These are phyloP conservation scores for Drechslerella stenobrocha DNA, from an alignment of 2,329 filamentous ascomycete species.

Conservation along the genomic window DNA sequence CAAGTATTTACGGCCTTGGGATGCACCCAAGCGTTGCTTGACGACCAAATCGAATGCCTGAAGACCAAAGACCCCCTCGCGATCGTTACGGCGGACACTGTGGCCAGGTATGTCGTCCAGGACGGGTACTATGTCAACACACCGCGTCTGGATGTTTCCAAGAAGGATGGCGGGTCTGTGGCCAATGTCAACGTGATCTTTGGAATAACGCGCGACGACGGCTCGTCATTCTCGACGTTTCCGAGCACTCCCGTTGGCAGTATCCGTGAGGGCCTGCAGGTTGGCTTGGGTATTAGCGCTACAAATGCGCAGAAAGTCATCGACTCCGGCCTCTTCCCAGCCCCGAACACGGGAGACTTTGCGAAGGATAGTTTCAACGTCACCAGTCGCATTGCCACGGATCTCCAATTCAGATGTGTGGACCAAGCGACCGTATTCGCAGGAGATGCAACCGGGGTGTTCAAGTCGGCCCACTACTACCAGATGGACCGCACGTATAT, in stretches of 20 bases:
- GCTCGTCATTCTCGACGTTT: slow-evolving; percentile 61
- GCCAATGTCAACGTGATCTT: slow-evolving; percentile 63
- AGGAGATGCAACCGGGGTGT: slow-evolving; percentile 58
- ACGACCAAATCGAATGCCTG: slow-evolving; percentile 62
- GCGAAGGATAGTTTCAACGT: slow-evolving; percentile 64
- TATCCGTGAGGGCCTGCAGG: slow-evolving; percentile 57
- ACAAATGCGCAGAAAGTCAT: slow-evolving; percentile 57
- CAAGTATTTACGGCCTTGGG: slow-evolving; percentile 61
- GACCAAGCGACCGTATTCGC: slow-evolving; percentile 64
- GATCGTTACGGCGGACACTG: slow-evolving; percentile 56
- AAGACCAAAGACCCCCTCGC: slow-evolving; percentile 58
- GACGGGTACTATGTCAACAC: slow-evolving; percentile 64
- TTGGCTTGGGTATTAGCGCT: slow-evolving; percentile 59
- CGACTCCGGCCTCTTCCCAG: slow-evolving; percentile 60
- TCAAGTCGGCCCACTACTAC: slow-evolving; percentile 63
- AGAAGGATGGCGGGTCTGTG: slow-evolving; percentile 54
- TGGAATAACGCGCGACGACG: slow-evolving; percentile 63
- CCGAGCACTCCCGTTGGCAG: slow-evolving; percentile 58
- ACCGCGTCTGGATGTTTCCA: slow-evolving; percentile 57
- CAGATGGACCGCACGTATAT: slow-evolving; percentile 64
- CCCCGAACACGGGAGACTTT: slow-evolving; percentile 59
- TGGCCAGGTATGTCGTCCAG: slow-evolving; percentile 63
- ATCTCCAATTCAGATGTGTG: slow-evolving; percentile 65
- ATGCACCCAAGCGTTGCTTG: slow-evolving; percentile 58
- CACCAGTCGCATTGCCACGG: slow-evolving; percentile 62